Conservation (phyloP, 1,284 basidiomycete species). For the Leccinum cinnamomeum region DNA sequence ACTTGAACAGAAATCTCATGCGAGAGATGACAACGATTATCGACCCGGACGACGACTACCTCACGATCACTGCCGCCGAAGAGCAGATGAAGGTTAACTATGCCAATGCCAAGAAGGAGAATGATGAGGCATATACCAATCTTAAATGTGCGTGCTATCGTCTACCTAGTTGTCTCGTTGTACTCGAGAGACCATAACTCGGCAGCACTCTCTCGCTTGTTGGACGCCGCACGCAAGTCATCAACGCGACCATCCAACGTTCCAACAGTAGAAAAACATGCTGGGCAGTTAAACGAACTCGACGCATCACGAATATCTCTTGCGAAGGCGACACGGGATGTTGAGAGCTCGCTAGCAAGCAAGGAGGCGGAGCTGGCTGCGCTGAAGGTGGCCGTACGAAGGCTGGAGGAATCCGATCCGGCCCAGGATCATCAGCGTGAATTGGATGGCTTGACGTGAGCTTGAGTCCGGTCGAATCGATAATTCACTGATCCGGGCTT, state of each 20-base stretch:
- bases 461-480: conserved; percentile 12
- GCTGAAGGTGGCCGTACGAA: conserved; percentile 60
- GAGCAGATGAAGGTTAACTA: conserved; percentile 61
- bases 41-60: conserved; percentile 72
- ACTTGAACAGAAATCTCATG: conserved; percentile 54
- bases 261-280: conserved; percentile 64
- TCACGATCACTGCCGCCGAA: conserved; percentile 68
- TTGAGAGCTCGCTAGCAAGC: conserved; percentile 60
- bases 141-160: conserved; percentile 49
- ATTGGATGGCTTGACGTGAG: conserved; percentile 67
- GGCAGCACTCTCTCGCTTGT: conserved; percentile 59
- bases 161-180: neutral
- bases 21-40: conserved; percentile 66
- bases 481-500: conserved; percentile 8
- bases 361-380: conserved; percentile 67
- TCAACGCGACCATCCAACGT: conserved; percentile 67
- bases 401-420: conserved; percentile 66
- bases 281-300: conserved; percentile 59
- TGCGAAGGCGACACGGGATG: conserved; percentile 75
- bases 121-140: conserved; percentile 60
- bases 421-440: conserved; percentile 65
- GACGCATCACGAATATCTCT: conserved; percentile 62
- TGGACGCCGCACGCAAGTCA: conserved; percentile 69
- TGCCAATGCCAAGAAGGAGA: conserved; percentile 55
- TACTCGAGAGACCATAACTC: neutral